phyloP scores from a whole-genome alignment of 164 flowering plant species.

The Magnolia sinica region DNA sequence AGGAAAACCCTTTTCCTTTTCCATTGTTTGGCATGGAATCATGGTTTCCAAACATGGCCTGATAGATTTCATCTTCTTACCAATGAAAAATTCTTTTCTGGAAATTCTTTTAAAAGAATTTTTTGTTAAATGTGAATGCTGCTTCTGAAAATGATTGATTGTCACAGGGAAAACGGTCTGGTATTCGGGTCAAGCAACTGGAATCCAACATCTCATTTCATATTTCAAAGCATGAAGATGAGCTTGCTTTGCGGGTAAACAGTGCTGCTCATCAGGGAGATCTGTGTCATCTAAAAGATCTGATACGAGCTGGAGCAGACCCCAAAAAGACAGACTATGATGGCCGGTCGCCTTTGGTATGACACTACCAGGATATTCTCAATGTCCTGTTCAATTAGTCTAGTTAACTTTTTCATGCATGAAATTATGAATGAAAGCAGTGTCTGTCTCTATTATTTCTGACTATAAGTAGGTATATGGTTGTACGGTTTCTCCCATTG shows the following conservation, averaged over 20 bases:
- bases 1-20: no score
- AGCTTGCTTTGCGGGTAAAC: slow-evolving; percentile 74
- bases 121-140: background rate
- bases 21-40: no score
- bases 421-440: background rate
- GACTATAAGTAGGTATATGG: no score
- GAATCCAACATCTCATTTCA: slow-evolving; percentile 77
- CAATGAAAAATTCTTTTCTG: background rate
- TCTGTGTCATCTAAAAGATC: slow-evolving; percentile 59
- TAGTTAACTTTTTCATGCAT: background rate
- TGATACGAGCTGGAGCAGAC: slow-evolving; percentile 86
- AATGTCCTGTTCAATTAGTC: background rate
- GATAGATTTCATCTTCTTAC: background rate
- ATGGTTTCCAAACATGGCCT: no score
- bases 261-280: slow-evolving; percentile 87
- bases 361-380: slow-evolving; percentile 4
- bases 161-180: slow-evolving; percentile 66
- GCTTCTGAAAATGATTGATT: background rate
- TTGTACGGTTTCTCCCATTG: background rate
- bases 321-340: slow-evolving; percentile 84
- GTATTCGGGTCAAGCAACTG: slow-evolving; percentile 57
- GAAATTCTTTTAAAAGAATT: background rate
- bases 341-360: slow-evolving; percentile 95
- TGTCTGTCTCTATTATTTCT: background rate
- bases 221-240: slow-evolving; percentile 81